Evolutionary conservation across 805 yeast species (phyloP), one percentile per base, ranked within the genome.

Genomic region (Cyberlindnera xishuangbannaensis): DNA sequence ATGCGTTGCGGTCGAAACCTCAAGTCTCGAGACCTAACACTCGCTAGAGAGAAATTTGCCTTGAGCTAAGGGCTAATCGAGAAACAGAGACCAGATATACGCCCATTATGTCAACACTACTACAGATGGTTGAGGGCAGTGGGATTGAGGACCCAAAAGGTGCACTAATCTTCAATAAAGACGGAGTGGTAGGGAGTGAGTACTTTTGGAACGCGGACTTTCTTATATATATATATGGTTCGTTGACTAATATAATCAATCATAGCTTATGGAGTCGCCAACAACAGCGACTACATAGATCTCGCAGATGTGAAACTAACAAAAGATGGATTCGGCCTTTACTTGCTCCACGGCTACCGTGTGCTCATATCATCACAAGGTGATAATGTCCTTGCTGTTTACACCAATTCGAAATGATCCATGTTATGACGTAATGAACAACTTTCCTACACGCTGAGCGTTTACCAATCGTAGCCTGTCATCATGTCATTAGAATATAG

Each of bases 101-200:
- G 22, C 22, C 22, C 22, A 11, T 11, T 15, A 37, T 37, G 41
- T 33, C 37, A 2, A 7, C 34, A 22, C 25, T 41, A 12, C 31
- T 33, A 16, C 18, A 27, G 8, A 21, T 39, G 17, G 36, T 42
- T 5, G 34, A 36, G 19, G 13, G 30, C 11, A 38, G 43, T n/a
- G 46, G 43, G 3, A 30, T 42, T 8, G 36, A 39, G 16, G 29
- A 28, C n/a, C 31, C 46, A 4, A 24, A 15, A 2, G 46, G 46
- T 18, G 46, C 43, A 7, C 37, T 42, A 4, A 24, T 42, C 27
- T 42, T 34, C 29, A 31, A 35, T 30, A 31, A 34, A 13, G 37
- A 42, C 16, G 46, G 46, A n/a, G 41, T 42, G n/a, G 31, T 42
- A 7, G 46, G 46, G 15, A 30, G 44, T 41, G 25, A 25, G 44